Conservation (phyloP, 1,284 basidiomycete species). For the Sporisorium iseilematis-ciliati region DNA sequence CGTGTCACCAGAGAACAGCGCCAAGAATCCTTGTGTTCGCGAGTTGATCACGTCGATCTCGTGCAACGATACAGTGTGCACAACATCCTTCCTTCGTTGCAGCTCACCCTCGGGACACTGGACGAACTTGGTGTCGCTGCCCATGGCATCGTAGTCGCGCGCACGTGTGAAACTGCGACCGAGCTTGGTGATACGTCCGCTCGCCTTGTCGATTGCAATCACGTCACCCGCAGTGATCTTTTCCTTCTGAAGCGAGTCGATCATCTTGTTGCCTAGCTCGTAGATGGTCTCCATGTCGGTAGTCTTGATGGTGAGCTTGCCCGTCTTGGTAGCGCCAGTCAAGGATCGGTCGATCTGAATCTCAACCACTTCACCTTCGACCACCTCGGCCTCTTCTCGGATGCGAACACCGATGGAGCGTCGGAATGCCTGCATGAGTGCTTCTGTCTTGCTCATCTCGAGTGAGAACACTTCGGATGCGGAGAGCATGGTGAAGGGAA, state of each 20-base stretch:
- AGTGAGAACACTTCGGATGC: constrained; percentile 97
- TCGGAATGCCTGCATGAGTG: constrained; percentile 94
- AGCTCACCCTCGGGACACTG: constrained; percentile 98
- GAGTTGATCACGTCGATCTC: constrained; percentile 99
- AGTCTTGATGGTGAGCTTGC: constrained; percentile 96
- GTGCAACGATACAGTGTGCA: constrained; percentile 95
- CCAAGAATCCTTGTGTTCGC: constrained; percentile 86
- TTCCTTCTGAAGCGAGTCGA: constrained; percentile 94
- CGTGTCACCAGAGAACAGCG: constrained; percentile 81
- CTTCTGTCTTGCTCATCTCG: constrained; percentile 96
- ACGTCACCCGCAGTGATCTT: constrained; percentile 97
- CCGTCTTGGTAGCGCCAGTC: constrained; percentile 97
- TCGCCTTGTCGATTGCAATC: constrained; percentile 93
- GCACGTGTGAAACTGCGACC: constrained; percentile 95
- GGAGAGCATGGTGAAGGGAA: constrained; percentile 97
- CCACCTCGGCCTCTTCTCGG: constrained; percentile 96
- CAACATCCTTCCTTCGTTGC: constrained; percentile 95
- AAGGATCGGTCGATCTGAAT: constrained; percentile 97
- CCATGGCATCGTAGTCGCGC: constrained; percentile 98
- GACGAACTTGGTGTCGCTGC: constrained; percentile 89
- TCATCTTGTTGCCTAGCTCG: constrained; percentile 99
- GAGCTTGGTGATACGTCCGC: constrained; percentile 96
- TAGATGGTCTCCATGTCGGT: constrained; percentile 99
- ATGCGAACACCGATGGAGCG: constrained; percentile 96
- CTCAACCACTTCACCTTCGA: constrained; percentile 98